Base-by-base conservation (phyloP, 192 early-diverging fungal genomes). In the Entomortierella parvispora region DNA sequence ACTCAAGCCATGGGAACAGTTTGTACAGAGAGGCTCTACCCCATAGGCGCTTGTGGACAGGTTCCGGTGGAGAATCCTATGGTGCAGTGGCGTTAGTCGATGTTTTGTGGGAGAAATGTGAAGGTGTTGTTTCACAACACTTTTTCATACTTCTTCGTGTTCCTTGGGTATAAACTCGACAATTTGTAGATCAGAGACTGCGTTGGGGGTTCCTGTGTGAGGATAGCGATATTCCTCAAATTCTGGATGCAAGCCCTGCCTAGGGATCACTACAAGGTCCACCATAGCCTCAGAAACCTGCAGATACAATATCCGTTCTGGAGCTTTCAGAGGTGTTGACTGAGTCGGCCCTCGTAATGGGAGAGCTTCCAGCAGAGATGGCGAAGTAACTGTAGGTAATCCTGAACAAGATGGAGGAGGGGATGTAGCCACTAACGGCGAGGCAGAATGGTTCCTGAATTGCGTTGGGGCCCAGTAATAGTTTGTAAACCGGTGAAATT, bases 1-100 rank as follows among this genome's bases (percentile, higher is more conserved):
- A 92, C 49, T 92, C 90, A 28, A 81, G 62, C 90, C 90, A 92
- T 10, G 90, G 89, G 51, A 88, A 92, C 11, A 81, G 46, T 23
- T 68, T 68, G 53, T 84, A 65, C 12, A 90, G 57, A 8, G 61
- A 61, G 6, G 60, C 43, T 14, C 57, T 51, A 9, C 81, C 72
- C 81, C 81, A 84, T 8, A 86, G 67, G 47, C 83, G 71, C 52
- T 83, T 85, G 46, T 71, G 79, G 10, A 85, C 47, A 3, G 83
- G 83, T 29, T 72, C 80, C 34, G 34, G 53, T 22, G 65, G 49
- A 34, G 42, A 31, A 47, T 74, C 75, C 81, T 75, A 65, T 45
- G 40, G n/a, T n/a, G n/a, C n/a, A n/a, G n/a, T n/a, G n/a, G n/a
- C n/a, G n/a, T n/a, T n/a, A n/a, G n/a, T n/a, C n/a, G n/a, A n/a